Conservation (phyloP, 805 yeast species). For the Pichia exigua region DNA sequence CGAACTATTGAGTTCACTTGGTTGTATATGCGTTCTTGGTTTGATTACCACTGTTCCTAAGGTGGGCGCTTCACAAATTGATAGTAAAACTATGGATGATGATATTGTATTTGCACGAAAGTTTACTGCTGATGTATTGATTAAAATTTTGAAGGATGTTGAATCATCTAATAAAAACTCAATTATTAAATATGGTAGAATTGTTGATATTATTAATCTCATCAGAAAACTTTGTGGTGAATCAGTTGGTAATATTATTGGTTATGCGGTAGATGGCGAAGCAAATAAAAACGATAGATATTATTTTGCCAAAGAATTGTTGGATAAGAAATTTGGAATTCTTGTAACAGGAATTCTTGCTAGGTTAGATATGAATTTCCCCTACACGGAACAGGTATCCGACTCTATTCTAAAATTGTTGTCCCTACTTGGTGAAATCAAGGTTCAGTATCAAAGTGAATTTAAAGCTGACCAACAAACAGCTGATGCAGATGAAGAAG, state of each 20-base stretch:
- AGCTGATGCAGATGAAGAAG: constrained; percentile 31
- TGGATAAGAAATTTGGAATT: constrained; percentile 57
- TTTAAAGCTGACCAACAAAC: constrained; percentile 37
- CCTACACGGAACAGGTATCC: constrained; percentile 53
- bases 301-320: constrained; percentile 53
- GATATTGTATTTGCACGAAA: constrained; percentile 68
- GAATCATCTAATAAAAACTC: constrained; percentile 30
- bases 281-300: constrained; percentile 54
- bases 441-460: constrained; percentile 46
- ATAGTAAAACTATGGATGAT: constrained; percentile 49
- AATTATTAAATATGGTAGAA: constrained; percentile 43
- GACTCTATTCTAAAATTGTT: constrained; percentile 53
- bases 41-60: constrained; percentile 53
- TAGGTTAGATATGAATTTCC: constrained; percentile 65
- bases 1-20: constrained; percentile 49
- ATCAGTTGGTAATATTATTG: constrained; percentile 27
- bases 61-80: constrained; percentile 37
- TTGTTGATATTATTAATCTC: constrained; percentile 46
- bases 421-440: constrained; percentile 46
- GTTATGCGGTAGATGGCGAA: constrained; percentile 36
- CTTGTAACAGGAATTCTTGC: constrained; percentile 55
- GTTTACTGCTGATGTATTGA: constrained; percentile 61
- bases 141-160: constrained; percentile 53
- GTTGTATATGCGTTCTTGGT: constrained; percentile 53
- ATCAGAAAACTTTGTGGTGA: constrained; percentile 36